These are phyloP conservation scores for Daldinia childiae DNA, from an alignment of 495 filamentous ascomycete genomes.

Conservation along the genomic window DNA sequence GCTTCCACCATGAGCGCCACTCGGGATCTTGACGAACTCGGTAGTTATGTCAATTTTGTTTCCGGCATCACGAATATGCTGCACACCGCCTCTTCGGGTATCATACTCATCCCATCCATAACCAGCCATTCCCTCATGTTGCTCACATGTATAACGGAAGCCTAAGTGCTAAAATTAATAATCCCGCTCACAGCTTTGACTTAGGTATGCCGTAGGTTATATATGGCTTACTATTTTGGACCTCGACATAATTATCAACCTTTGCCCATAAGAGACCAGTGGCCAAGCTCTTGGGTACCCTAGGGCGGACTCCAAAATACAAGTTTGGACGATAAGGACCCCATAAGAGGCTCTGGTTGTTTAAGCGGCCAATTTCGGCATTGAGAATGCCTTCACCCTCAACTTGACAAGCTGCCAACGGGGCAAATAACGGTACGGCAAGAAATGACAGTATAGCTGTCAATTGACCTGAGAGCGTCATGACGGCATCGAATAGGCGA, in stretches of 20 bases:
- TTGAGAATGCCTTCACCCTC: constrained; percentile 55
- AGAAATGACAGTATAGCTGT: constrained; percentile 47
- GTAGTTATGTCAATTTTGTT: constrained; percentile 92
- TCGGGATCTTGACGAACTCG: constrained; percentile 91
- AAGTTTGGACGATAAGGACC: constrained; percentile 94
- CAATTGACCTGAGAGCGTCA: constrained; percentile 42
- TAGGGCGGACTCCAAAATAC: constrained; percentile 92
- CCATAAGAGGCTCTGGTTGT: constrained; percentile 92
- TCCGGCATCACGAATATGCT: constrained; percentile 87
- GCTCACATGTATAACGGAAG: constrained; percentile 94
- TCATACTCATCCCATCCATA: constrained; percentile 99
- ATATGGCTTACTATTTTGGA: constrained; percentile 78
- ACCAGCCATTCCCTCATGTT: constrained; percentile 91
- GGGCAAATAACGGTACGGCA: constrained; percentile 12
- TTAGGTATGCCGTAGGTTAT: constrained; percentile 4
- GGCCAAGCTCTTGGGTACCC: constrained; percentile 84
- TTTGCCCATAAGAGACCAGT: constrained; percentile 90
- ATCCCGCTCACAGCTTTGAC: neutral
- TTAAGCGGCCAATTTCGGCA: constrained; percentile 64
- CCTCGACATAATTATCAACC: constrained; percentile 79
- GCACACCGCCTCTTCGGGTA: constrained; percentile 81
- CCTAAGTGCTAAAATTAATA: constrained; percentile 59
- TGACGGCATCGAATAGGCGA: constrained; percentile 39
- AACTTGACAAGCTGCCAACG: constrained; percentile 10
- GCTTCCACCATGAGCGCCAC: constrained; percentile 85